phyloP scores from a whole-genome alignment of 2,329 filamentous ascomycete genomes.

The Cytospora piceicola region DNA sequence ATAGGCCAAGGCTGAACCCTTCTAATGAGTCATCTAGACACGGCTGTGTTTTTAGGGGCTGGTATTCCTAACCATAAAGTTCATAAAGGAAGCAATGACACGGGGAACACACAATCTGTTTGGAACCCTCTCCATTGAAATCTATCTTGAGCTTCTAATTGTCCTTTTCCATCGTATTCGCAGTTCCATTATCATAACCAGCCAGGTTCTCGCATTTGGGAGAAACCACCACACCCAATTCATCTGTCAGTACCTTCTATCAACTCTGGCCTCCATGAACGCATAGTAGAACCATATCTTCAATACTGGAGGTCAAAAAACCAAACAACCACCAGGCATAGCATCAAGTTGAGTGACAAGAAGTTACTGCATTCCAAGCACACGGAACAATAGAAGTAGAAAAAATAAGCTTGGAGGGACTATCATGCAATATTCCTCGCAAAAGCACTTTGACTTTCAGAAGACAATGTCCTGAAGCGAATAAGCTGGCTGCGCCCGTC shows the following conservation, averaged over 20 bases:
- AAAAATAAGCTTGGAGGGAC: neutral
- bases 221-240: neutral
- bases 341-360: neutral
- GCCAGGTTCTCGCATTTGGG: neutral
- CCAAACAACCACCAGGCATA: neutral
- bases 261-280: neutral
- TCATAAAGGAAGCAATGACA: too few relatives aligned
- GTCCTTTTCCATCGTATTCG: neutral
- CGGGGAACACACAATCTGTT: neutral
- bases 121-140: neutral
- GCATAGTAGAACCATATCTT: neutral
- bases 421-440: neutral
- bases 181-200: neutral
- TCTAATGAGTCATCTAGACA: too few relatives aligned
- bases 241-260: neutral
- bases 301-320: neutral
- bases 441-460: neutral
- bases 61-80: too few relatives aligned
- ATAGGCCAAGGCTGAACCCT: too few relatives aligned
- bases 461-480: constrained; percentile 19
- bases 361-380: neutral
- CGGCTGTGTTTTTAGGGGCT: too few relatives aligned
- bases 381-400: neutral
- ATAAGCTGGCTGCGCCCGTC: constrained; percentile 9
- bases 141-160: neutral